phyloP scores from a whole-genome alignment of 1,284 basidiomycete species.

The Heterobasidion parviporum region DNA sequence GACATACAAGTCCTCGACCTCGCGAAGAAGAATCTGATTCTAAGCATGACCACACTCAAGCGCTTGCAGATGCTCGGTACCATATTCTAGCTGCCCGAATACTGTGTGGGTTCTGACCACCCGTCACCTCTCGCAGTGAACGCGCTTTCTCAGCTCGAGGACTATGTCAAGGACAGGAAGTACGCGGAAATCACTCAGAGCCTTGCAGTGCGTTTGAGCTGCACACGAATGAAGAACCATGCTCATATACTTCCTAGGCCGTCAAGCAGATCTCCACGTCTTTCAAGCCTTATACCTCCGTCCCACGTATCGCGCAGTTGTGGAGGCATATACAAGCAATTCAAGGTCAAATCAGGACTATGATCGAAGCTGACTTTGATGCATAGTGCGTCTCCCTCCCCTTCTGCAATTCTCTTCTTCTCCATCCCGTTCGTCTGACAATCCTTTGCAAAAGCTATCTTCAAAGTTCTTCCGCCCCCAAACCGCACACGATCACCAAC shows the following conservation, averaged over 20 bases:
- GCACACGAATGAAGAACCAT: constrained; percentile 6
- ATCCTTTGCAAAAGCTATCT: constrained; percentile 47
- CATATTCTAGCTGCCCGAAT: background rate
- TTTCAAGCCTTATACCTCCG: constrained; percentile 69
- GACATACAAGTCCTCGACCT: constrained; percentile 94
- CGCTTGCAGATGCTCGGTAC: constrained; percentile 90
- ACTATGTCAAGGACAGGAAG: constrained; percentile 66
- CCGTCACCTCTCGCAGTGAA: constrained; percentile 46
- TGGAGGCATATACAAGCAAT: constrained; percentile 75
- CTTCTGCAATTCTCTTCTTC: background rate
- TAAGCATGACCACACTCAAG: constrained; percentile 87
- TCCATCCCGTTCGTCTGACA: background rate
- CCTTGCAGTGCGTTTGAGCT: constrained; percentile 47
- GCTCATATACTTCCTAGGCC: constrained; percentile 39
- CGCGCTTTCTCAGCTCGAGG: constrained; percentile 74
- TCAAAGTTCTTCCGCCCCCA: constrained; percentile 66
- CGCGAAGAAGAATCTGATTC: constrained; percentile 88
- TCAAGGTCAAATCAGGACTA: constrained; percentile 67
- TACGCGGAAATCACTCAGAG: constrained; percentile 83
- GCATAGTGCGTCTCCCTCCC: constrained; percentile 58
- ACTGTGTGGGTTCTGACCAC: background rate
- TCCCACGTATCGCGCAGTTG: constrained; percentile 70
- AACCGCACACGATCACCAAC: constrained; percentile 58
- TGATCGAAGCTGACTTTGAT: constrained; percentile 86
- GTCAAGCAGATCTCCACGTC: constrained; percentile 76